Base-by-base conservation (phyloP, 2,329 filamentous ascomycete species). In the Dactylonectria macrodidyma region DNA sequence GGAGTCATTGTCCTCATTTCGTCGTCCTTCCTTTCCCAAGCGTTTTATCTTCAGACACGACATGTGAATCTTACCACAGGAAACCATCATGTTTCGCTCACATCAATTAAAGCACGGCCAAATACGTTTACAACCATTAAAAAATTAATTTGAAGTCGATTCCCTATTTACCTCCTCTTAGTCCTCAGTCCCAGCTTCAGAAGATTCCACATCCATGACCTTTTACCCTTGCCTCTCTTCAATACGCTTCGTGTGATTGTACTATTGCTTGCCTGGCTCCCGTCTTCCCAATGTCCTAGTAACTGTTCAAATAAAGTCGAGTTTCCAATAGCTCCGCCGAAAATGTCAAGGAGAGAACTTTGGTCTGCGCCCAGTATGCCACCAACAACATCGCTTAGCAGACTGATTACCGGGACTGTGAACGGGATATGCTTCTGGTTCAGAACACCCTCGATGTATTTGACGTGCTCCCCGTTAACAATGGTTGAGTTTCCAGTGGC, bases 361-460 rank as follows among this genome's bases (percentile, higher is more conserved):
- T 74, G 60, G 1, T 75, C 74, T 14, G 70, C 76, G 12, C 76
- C 76, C 2, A 80, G 14, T 41, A 84, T 69, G 48, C 82, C 81
- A 55, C 76, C 71, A 14, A 83, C 56, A 10, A 84, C 72, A 59
- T 84, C 80, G 30, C 77, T 74, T 10, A 83, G 19, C 5, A 86
- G 65, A 3, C 78, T 80, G 30, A 84, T 75, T 36, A 85, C 79
- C 0, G 84, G 79, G 1, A 83, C 72, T 0, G 73, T 73, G 8
- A 82, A 76, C 0, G 75, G 68, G 6, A 86, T 75, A 1, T 72
- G 77, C 47, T 83, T 81, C 0, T 75, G 77, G 65, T 82, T 82
- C 46, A 87, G 73, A 8, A 86, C 79, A 1, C 78, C 73, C 62
- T 87, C 84, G n/a, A 84, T 71, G 59, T 83, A 87, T 1, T 73